These are phyloP conservation scores for Pyrenopolyporus hunteri DNA, from an alignment of 495 filamentous ascomycete species.

Conservation along the genomic window DNA sequence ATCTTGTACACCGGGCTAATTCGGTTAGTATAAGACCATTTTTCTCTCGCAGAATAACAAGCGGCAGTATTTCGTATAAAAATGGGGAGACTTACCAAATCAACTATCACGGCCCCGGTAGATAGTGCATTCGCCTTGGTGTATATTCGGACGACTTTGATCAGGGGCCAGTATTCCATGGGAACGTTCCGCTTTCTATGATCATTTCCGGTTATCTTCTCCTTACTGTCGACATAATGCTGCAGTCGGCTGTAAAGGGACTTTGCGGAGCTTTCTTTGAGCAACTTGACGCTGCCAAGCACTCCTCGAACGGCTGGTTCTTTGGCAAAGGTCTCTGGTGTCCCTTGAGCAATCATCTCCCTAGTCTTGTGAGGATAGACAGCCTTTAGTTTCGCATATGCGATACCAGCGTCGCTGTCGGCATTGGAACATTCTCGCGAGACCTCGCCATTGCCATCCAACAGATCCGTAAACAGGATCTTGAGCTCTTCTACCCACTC, in stretches of 20 bases:
- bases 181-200: constrained; percentile 37
- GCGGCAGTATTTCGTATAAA: not conserved
- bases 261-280: constrained; percentile 44
- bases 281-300: constrained; percentile 54
- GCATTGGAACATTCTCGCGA: constrained; percentile 51
- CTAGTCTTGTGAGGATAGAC: constrained; percentile 66
- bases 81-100: constrained; percentile 52
- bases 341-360: constrained; percentile 51
- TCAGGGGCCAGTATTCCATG: constrained; percentile 70
- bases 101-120: constrained; percentile 69
- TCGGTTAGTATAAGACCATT: not conserved
- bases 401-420: constrained; percentile 62
- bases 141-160: constrained; percentile 68
- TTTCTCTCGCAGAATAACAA: not conserved
- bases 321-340: constrained; percentile 47
- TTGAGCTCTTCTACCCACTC: constrained; percentile 66
- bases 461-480: constrained; percentile 59
- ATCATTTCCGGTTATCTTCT: constrained; percentile 19
- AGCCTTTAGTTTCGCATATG: constrained; percentile 67
- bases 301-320: constrained; percentile 47
- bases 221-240: constrained; percentile 46
- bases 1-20: constrained; percentile 64
- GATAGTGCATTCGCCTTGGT: constrained; percentile 60
- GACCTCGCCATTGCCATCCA: constrained; percentile 50
- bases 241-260: constrained; percentile 39